These are phyloP conservation scores for Lepiota brunneoincarnata DNA, from an alignment of 768 basidiomycete species.

Conservation along the genomic window DNA sequence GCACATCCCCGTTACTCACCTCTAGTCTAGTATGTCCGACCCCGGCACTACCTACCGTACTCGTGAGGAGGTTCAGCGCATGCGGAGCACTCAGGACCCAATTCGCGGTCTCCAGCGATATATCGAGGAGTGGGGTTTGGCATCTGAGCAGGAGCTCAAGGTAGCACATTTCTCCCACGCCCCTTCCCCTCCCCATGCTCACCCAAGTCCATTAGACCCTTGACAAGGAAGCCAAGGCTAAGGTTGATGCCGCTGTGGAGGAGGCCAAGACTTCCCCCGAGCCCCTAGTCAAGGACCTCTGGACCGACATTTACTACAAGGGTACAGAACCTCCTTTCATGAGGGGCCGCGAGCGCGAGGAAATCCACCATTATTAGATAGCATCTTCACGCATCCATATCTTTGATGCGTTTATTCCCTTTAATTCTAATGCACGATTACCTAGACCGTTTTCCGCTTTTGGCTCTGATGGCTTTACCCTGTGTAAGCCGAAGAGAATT, in stretches of 20 bases:
- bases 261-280: slow-evolving; percentile 85
- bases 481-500: too few relatives aligned
- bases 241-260: slow-evolving; percentile 87
- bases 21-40: slow-evolving; percentile 79
- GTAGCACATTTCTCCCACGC: slow-evolving; percentile 26
- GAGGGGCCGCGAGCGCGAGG: slow-evolving; percentile 92
- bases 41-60: slow-evolving; percentile 99
- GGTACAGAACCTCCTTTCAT: slow-evolving; percentile 82
- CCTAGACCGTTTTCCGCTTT: not conserved
- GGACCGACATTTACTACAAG: slow-evolving; percentile 87
- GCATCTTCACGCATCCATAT: not conserved
- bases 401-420: not conserved
- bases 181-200: not conserved
- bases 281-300: slow-evolving; percentile 70
- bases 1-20: not conserved
- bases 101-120: slow-evolving; percentile 93
- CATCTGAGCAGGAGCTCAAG: slow-evolving; percentile 89
- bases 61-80: slow-evolving; percentile 95
- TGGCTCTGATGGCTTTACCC: too few relatives aligned
- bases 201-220: slow-evolving; percentile 44
- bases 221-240: slow-evolving; percentile 88
- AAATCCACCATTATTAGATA: slow-evolving; percentile 37
- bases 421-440: not conserved
- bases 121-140: slow-evolving; percentile 94
- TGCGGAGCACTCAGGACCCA: slow-evolving; percentile 93